phyloP scores from a whole-genome alignment of 2,329 filamentous ascomycete species.

The Ceratocystis colombiana region DNA sequence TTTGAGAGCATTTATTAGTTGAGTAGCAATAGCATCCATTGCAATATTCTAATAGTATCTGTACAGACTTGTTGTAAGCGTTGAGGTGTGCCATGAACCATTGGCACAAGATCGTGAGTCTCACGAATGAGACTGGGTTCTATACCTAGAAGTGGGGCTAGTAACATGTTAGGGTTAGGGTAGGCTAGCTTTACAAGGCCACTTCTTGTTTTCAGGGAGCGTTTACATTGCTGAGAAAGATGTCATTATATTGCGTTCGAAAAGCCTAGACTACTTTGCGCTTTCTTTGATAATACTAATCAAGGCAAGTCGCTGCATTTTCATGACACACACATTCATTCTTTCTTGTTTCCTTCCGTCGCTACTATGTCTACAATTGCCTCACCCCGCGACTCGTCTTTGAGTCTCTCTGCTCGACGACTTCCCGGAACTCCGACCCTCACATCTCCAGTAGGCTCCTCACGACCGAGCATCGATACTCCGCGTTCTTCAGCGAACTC shows the following conservation, averaged over 20 bases:
- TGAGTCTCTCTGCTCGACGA: conserved; percentile 39
- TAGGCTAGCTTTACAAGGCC: background rate
- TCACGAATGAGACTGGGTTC: too few relatives aligned
- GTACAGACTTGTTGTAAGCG: too few relatives aligned
- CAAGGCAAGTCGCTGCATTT: background rate
- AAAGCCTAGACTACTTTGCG: too few relatives aligned
- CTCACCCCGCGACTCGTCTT: conserved; percentile 49
- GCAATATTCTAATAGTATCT: background rate
- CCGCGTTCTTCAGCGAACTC: conserved; percentile 51
- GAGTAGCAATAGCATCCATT: conserved; percentile 34
- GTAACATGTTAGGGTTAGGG: background rate
- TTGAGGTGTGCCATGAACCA: too few relatives aligned
- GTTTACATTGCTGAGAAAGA: conserved; percentile 14
- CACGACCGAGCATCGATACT: conserved; percentile 61
- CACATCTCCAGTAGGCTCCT: conserved; percentile 57
- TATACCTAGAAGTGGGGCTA: conserved; percentile 10
- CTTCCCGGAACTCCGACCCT: conserved; percentile 39
- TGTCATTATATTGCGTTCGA: background rate
- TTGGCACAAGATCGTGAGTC: too few relatives aligned
- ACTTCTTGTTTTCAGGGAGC: background rate
- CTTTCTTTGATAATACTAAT: background rate
- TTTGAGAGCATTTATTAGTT: conserved; percentile 44
- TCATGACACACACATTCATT: background rate
- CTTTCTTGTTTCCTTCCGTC: background rate
- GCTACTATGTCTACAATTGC: conserved; percentile 54